Conservation (phyloP, 2,329 filamentous ascomycete species). For the Venturia pyrina region DNA sequence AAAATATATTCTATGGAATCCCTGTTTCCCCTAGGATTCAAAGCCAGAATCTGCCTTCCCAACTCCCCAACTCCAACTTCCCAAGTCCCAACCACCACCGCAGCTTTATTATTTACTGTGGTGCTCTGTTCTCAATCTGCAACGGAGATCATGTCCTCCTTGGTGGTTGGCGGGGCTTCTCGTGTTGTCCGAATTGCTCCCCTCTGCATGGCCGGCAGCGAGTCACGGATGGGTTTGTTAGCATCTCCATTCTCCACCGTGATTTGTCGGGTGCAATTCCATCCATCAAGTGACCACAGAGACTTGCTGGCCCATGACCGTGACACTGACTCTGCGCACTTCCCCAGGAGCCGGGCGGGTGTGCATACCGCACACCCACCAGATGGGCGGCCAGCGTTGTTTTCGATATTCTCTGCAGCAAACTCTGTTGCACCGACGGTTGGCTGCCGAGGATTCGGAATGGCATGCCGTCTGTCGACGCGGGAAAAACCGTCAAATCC, state of each 20-base stretch:
- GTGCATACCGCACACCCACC: not conserved
- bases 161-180: not conserved
- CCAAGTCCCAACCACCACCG: not conserved
- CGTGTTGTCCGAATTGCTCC: not conserved
- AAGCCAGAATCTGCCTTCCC: not conserved
- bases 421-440: not conserved
- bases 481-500: not conserved
- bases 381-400: not conserved
- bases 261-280: not conserved
- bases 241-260: not conserved
- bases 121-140: not conserved
- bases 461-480: not conserved
- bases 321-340: not conserved
- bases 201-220: not conserved
- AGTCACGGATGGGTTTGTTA: not conserved
- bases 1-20: not conserved
- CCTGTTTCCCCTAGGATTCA: not conserved
- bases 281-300: not conserved
- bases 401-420: conserved; percentile 3
- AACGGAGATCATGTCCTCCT: not conserved
- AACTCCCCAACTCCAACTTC: not conserved
- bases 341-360: not conserved
- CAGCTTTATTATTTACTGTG: not conserved
- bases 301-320: not conserved
- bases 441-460: not conserved